Conservation (phyloP, 2,329 filamentous ascomycete genomes). For the Aspergillus candidus region DNA sequence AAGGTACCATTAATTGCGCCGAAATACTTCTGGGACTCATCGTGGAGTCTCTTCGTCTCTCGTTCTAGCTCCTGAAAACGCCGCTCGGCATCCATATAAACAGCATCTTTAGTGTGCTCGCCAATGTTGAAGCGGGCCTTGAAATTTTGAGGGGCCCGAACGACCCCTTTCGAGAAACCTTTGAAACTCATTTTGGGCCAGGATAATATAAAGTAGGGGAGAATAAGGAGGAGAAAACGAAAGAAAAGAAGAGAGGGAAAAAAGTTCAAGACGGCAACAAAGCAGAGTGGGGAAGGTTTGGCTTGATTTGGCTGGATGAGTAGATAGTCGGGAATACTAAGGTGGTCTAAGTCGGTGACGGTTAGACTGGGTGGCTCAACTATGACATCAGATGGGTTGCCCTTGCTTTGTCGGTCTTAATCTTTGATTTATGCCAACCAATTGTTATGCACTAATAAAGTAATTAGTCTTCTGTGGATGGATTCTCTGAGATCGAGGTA, state of each 20-base stretch:
- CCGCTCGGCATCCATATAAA: conserved; percentile 91
- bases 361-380: conserved; percentile 22
- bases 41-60: conserved; percentile 94
- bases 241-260: conserved; percentile 3
- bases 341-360: conserved; percentile 14
- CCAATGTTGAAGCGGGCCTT: conserved; percentile 92
- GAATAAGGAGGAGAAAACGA: conserved; percentile 1
- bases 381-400: conserved; percentile 18
- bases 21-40: conserved; percentile 96
- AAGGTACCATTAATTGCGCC: conserved; percentile 78
- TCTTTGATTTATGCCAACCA: too few relatives aligned
- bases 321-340: neutral
- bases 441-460: too few relatives aligned
- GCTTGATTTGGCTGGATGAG: conserved; percentile 8
- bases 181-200: conserved; percentile 78
- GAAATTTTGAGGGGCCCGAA: conserved; percentile 85
- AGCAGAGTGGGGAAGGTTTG: conserved; percentile 11
- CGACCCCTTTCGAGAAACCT: conserved; percentile 85
- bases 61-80: conserved; percentile 89
- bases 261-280: neutral
- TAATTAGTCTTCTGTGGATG: too few relatives aligned
- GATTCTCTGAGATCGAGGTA: too few relatives aligned
- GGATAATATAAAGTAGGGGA: conserved; percentile 1
- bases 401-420: too few relatives aligned
- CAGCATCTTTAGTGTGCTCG: conserved; percentile 87